phyloP scores from a whole-genome alignment of 805 yeast genomes.

The Starmerella sirachaensis region DNA sequence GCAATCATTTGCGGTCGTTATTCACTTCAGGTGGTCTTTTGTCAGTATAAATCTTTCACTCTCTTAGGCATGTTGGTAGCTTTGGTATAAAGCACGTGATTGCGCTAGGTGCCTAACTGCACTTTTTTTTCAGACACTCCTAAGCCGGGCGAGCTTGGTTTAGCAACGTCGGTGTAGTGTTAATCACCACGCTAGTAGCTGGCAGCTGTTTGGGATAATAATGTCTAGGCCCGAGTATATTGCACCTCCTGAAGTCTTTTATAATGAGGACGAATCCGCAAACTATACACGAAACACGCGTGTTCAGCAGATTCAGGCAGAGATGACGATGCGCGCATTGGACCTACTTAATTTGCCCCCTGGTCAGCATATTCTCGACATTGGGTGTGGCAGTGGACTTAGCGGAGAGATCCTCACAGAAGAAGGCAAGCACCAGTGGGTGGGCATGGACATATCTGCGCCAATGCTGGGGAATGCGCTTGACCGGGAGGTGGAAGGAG shows the following conservation, averaged over 20 bases:
- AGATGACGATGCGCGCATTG: constrained; percentile 88
- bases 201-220: background rate
- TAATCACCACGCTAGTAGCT: background rate
- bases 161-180: background rate
- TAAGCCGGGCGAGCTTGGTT: no score
- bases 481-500: constrained; percentile 89
- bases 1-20: no score
- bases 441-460: constrained; percentile 93
- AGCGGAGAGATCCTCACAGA: constrained; percentile 89
- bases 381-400: constrained; percentile 95
- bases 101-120: no score
- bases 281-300: constrained; percentile 90
- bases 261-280: constrained; percentile 76
- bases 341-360: constrained; percentile 71
- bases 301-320: constrained; percentile 96
- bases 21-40: no score
- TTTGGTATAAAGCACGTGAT: no score
- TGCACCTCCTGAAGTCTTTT: constrained; percentile 94
- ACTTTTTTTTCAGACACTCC: no score
- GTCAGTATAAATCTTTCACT: no score
- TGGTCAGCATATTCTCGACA: constrained; percentile 60
- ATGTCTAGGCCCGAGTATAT: constrained; percentile 96
- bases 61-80: no score
- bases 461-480: constrained; percentile 92
- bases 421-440: constrained; percentile 79